These are phyloP conservation scores for Haplographium delicatum DNA, from an alignment of 495 filamentous ascomycete genomes.

Conservation along the genomic window DNA sequence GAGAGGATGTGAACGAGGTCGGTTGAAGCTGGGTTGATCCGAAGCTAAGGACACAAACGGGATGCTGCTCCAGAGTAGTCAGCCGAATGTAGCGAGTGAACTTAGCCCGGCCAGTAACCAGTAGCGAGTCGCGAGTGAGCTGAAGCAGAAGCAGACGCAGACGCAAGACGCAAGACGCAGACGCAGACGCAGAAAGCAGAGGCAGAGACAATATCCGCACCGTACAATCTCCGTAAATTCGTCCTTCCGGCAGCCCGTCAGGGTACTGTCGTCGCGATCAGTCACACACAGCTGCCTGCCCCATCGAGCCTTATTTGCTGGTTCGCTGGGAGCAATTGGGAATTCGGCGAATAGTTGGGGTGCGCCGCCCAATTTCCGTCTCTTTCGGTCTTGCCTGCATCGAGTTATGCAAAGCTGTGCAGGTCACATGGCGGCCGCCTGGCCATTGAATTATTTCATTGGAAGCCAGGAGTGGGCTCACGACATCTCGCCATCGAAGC, in stretches of 20 bases:
- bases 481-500: too few relatives aligned
- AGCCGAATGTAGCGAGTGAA: too few relatives aligned
- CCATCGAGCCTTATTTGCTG: slow-evolving; percentile 8
- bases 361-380: slow-evolving; percentile 8
- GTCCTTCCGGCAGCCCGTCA: too few relatives aligned
- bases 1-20: slow-evolving; percentile 4
- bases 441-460: background rate
- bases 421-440: slow-evolving; percentile 12
- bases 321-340: slow-evolving; percentile 7
- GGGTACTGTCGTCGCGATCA: background rate
- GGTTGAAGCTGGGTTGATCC: slow-evolving; percentile 4
- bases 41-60: background rate
- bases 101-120: too few relatives aligned
- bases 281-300: background rate
- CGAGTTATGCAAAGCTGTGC: slow-evolving; percentile 3
- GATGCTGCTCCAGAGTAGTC: background rate
- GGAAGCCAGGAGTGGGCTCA: too few relatives aligned
- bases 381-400: slow-evolving; percentile 10
- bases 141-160: too few relatives aligned
- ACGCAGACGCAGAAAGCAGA: too few relatives aligned
- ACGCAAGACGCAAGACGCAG: too few relatives aligned
- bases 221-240: too few relatives aligned
- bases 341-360: background rate
- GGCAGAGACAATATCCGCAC: too few relatives aligned
- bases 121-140: too few relatives aligned